Conservation (phyloP, 208 protist species). For the Trichomonas vaginalis region DNA sequence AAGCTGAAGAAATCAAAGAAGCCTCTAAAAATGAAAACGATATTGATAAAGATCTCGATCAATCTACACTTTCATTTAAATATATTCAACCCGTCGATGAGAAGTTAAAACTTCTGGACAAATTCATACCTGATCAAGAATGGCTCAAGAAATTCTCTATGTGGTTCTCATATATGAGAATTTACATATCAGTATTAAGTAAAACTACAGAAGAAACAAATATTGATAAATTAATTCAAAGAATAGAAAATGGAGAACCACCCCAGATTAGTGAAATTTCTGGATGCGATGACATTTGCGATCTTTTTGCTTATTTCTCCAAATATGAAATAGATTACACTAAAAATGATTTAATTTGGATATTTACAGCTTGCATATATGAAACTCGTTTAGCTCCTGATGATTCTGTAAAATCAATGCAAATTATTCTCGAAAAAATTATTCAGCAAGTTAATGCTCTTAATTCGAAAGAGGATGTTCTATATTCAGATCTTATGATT, state of each 20-base stretch:
- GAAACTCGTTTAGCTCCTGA: not conserved
- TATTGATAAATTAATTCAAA: not conserved
- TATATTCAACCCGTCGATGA: not conserved
- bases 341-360: not conserved
- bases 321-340: not conserved
- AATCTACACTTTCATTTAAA: not conserved
- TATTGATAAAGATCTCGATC: not conserved
- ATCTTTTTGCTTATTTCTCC: not conserved
- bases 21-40: not conserved
- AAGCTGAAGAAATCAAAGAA: not conserved
- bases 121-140: not conserved
- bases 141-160: not conserved
- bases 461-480: not conserved
- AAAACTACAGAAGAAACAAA: not conserved
- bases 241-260: not conserved
- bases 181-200: not conserved
- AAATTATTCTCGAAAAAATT: not conserved
- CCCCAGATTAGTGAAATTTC: not conserved
- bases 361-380: not conserved
- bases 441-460: not conserved
- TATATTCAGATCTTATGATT: not conserved
- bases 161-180: not conserved
- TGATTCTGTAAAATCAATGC: not conserved
- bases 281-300: not conserved
- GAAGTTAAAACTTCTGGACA: not conserved